phyloP scores from a whole-genome alignment of 495 filamentous ascomycete genomes.

The Talaromyces nanjingensis region DNA sequence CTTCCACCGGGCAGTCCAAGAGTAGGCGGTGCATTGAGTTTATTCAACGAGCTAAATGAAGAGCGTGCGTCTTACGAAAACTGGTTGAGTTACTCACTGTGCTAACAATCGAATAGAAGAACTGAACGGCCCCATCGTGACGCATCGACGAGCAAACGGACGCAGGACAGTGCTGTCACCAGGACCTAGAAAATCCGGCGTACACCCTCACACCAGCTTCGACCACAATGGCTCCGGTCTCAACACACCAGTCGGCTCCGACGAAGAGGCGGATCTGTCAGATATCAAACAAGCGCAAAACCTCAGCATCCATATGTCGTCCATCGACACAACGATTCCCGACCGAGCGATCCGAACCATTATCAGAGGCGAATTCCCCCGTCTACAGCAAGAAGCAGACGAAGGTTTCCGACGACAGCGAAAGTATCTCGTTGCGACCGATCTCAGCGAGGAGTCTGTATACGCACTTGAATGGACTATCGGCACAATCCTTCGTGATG shows the following conservation, averaged over 20 bases:
- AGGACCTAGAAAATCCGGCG: conserved; percentile 47
- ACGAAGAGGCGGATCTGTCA: conserved; percentile 74
- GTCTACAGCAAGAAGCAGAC: conserved; percentile 67
- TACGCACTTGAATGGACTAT: conserved; percentile 97
- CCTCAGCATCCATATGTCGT: conserved; percentile 69
- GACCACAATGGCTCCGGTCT: conserved; percentile 60
- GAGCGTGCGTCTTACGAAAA: conserved; percentile 53
- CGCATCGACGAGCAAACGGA: conserved; percentile 9
- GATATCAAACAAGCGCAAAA: conserved; percentile 84
- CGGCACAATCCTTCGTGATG: conserved; percentile 88
- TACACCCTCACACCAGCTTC: conserved; percentile 78
- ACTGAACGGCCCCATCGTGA: conserved; percentile 5
- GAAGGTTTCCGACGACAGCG: conserved; percentile 65
- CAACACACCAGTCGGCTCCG: conserved; percentile 76
- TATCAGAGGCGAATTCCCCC: conserved; percentile 74
- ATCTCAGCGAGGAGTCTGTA: conserved; percentile 86
- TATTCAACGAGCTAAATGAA: conserved; percentile 66
- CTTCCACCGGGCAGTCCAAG: conserved; percentile 17
- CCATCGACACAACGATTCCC: conserved; percentile 64
- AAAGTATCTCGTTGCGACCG: conserved; percentile 88
- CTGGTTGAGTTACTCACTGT: not conserved
- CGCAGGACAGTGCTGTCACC: conserved; percentile 8
- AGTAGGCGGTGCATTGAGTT: conserved; percentile 39
- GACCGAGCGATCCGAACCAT: conserved; percentile 82
- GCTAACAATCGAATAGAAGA: conserved; percentile 1